Evolutionary conservation across 1,284 basidiomycete species (phyloP).

Genomic region (Singerocomus inundabilis): DNA sequence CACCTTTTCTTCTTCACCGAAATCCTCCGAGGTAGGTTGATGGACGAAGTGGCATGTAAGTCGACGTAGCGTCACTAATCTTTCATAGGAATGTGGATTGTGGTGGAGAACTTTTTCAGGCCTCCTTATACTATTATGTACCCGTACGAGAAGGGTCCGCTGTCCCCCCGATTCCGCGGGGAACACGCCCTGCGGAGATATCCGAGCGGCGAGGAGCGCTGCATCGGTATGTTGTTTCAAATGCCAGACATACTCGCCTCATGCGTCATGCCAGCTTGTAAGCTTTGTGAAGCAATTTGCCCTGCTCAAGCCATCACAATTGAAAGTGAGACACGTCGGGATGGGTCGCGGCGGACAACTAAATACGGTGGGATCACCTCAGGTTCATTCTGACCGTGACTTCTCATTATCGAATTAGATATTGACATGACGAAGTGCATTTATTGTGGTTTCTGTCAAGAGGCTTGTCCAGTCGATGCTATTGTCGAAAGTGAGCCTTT

Average conservation of each 20-base stretch:
- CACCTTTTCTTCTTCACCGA: conserved; percentile 99
- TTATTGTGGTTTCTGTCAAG: conserved; percentile 98
- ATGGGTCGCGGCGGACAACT: conserved; percentile 96
- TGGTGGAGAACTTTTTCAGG: conserved; percentile 97
- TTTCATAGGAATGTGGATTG: conserved; percentile 92
- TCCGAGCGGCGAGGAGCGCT: conserved; percentile 97
- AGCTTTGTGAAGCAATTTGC: conserved; percentile 99
- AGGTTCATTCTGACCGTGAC: conserved; percentile 18
- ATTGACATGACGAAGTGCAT: conserved; percentile 98
- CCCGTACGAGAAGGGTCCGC: conserved; percentile 96
- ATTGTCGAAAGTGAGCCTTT: conserved; percentile 91
- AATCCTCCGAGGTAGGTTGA: conserved; percentile 81
- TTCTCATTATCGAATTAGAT: conserved; percentile 47
- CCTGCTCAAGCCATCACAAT: conserved; percentile 99
- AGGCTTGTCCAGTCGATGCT: conserved; percentile 99
- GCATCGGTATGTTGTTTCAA: conserved; percentile 72
- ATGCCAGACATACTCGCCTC: conserved; percentile 4
- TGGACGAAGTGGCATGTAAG: background rate
- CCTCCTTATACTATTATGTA: conserved; percentile 99
- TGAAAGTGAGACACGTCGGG: conserved; percentile 93
- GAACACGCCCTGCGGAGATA: conserved; percentile 99
- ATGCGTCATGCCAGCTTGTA: conserved; percentile 71
- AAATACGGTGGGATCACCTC: conserved; percentile 71
- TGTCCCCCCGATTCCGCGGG: conserved; percentile 97
- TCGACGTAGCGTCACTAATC: conserved; percentile 3